Percentiles rank a stretch among this genome's conserved stretches.
These are phyloP conservation scores for Globisporangium okanoganense DNA, from an alignment of 352 stramenopile species.

Conservation along the genomic window DNA sequence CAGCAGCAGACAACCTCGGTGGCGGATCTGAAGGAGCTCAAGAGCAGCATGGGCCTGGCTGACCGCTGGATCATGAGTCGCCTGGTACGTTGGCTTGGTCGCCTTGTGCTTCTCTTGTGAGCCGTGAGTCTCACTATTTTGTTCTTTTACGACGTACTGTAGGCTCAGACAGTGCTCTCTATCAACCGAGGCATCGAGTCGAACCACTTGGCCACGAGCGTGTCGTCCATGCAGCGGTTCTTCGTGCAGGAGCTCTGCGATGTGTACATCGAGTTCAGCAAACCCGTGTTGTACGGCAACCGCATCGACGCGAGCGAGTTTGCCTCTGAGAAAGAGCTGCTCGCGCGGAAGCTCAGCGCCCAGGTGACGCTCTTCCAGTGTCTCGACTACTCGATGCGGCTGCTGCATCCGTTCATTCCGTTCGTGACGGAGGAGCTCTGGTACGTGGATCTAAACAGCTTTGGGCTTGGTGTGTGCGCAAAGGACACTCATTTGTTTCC, in stretches of 20 bases:
- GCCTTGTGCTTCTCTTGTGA: background rate
- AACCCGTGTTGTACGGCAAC: slow-evolving; percentile 77
- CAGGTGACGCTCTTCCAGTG: slow-evolving; percentile 93
- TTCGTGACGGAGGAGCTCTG: slow-evolving; percentile 99
- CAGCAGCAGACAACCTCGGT: background rate
- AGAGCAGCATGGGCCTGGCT: slow-evolving; percentile 46
- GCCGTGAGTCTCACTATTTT: background rate
- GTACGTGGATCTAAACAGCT: too few species aligned
- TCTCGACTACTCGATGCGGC: slow-evolving; percentile 93
- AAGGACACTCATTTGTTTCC: background rate
- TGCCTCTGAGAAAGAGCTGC: slow-evolving; percentile 44
- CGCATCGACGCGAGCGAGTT: slow-evolving; percentile 34
- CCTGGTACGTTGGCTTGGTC: slow-evolving; percentile 33
- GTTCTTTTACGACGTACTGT: background rate
- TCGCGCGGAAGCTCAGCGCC: slow-evolving; percentile 69
- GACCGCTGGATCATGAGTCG: slow-evolving; percentile 87
- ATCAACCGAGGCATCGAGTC: slow-evolving; percentile 64
- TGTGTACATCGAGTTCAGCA: slow-evolving; percentile 89
- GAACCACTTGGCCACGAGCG: slow-evolving; percentile 67
- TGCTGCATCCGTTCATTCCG: slow-evolving; percentile 99
- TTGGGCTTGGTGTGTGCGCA: background rate
- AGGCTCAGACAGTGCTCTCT: slow-evolving; percentile 51
- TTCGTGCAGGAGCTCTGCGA: slow-evolving; percentile 87
- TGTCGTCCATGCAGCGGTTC: slow-evolving; percentile 71
- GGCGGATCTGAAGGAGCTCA: slow-evolving; percentile 24